phyloP scores from a whole-genome alignment of 148 eudicot species.

The Chenopodium formosanum region DNA sequence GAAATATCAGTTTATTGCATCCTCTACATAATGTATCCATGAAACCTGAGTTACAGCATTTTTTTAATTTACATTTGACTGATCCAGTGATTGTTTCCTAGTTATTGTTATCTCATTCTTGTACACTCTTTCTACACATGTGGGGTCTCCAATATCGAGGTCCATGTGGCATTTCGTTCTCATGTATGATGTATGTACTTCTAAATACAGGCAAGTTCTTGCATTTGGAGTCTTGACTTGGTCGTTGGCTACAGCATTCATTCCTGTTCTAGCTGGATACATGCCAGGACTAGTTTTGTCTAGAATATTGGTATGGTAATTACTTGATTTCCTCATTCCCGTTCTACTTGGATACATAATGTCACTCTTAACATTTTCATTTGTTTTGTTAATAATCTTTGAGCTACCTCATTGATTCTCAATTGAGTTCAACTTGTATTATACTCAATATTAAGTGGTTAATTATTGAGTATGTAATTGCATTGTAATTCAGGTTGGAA shows the following conservation, averaged over 20 bases:
- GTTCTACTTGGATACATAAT: not conserved
- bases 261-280: constrained; percentile 85
- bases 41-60: not conserved
- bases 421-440: constrained; percentile 2
- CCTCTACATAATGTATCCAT: not conserved
- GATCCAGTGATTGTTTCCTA: not conserved
- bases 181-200: not conserved
- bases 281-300: constrained; percentile 88
- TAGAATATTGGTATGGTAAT: constrained; percentile 69
- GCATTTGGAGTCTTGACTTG: constrained; percentile 83
- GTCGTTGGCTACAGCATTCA: constrained; percentile 93
- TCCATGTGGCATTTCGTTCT: not conserved
- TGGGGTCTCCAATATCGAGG: not conserved
- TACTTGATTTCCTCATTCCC: constrained; percentile 5
- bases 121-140: not conserved
- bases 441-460: not conserved
- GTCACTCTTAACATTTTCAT: not conserved
- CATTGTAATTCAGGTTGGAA: constrained; percentile 72
- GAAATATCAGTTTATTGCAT: not conserved
- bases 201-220: constrained; percentile 72
- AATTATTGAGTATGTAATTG: constrained; percentile 1
- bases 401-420: not conserved
- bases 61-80: not conserved
- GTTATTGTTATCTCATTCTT: not conserved
- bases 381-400: not conserved